These are phyloP conservation scores for Gliomastix tumulicola DNA, from an alignment of 2,329 filamentous ascomycete genomes.

Conservation along the genomic window DNA sequence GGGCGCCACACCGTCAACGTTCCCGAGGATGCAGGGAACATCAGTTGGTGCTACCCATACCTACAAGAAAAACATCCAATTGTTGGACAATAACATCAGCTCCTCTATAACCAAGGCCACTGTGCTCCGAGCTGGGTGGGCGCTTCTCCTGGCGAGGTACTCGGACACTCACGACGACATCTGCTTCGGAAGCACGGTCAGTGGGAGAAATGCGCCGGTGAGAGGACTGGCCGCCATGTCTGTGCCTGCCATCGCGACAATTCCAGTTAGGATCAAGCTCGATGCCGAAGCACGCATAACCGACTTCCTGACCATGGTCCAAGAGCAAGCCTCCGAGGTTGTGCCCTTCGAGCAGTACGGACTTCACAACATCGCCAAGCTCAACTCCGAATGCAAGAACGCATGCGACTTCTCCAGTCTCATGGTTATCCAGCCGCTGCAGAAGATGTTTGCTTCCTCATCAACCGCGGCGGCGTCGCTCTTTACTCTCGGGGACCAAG, in stretches of 20 bases:
- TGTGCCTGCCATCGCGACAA: conserved; percentile 10
- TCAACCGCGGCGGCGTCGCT: not conserved
- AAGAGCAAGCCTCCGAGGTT: conserved; percentile 8
- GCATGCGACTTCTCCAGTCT: conserved; percentile 1
- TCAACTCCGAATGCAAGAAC: not conserved
- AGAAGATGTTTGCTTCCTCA: not conserved
- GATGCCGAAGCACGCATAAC: conserved; percentile 4
- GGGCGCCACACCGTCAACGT: conserved; percentile 3
- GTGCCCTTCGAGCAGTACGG: conserved; percentile 10
- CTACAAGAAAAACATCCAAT: not conserved
- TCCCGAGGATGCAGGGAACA: no score
- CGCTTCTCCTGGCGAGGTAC: not conserved
- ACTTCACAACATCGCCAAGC: conserved; percentile 13
- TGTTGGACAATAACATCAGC: not conserved
- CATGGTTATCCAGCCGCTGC: not conserved
- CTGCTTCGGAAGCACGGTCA: conserved; percentile 6
- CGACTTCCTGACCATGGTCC: conserved; percentile 9
- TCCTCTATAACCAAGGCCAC: not conserved
- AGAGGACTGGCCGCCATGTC: conserved; percentile 10
- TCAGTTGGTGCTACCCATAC: not conserved
- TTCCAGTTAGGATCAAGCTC: conserved; percentile 9
- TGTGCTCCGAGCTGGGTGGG: not conserved
- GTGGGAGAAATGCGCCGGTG: conserved; percentile 14
- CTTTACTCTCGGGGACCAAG: not conserved
- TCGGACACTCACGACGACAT: not conserved